Evolutionary conservation across 1,139 yeast species (phyloP), one percentile per base, ranked within the genome.

Genomic region (Debaryomyces sp.): DNA sequence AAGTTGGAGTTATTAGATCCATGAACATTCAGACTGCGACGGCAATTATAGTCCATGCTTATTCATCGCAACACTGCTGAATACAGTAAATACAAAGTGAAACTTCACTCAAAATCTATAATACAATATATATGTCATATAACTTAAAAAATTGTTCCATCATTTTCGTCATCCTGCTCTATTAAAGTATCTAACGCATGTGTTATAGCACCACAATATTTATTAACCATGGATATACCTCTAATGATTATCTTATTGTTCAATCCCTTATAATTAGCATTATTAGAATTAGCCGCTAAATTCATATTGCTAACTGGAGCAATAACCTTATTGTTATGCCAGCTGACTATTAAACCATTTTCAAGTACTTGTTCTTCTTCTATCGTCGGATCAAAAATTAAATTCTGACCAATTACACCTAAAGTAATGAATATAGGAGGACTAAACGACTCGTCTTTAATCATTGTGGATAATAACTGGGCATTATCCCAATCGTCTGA

Each of bases 1-100:
- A 92, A 63, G 87, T 85, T 32, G 98, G 98, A 10, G 92, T 91
- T 18, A 84, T 92, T 41, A 77, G 98, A 57, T 89, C 96, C 2
- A 91, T 92, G 98, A 92, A 92, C 62, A 91, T 92, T 53, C 98
- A 92, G 69, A 92, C 98, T 0, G 98, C 97, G 1, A 86, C 97
- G 0, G 97, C 98, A 0, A 91, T 92, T 26, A 82, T 91, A 38
- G 96, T 89, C 4, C 96, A 92, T 64, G 95, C 97, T 0, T 92
- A 92, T 61, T 84, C 96, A 1, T 73, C 83, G 10, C 96, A 90
- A 62, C 91, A 89, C 62, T 78, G 79, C 57, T 76, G 54, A 32
- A 52, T 22, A 15, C n/a, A 22, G 17, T 17, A 18, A 24, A 26
- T 41, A 32, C 34, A 27, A 29, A 48, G 13, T 23, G 22, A 15